Conservation (phyloP, 345 rosid species). For the Schrenkiella parvula region DNA sequence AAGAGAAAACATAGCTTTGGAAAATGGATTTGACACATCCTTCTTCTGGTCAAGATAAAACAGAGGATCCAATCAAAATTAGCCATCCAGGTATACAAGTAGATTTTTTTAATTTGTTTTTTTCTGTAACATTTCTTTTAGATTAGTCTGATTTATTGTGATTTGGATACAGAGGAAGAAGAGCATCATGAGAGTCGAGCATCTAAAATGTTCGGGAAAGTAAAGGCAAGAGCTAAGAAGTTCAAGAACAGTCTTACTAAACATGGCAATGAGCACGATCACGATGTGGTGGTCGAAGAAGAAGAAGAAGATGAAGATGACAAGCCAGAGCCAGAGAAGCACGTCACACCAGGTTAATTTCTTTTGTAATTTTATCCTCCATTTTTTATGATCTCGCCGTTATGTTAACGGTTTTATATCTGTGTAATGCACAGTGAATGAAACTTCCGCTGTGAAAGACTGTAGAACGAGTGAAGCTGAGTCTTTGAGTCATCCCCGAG, state of each 20-base stretch:
- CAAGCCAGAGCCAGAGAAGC: not conserved
- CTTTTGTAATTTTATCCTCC: not conserved
- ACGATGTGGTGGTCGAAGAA: constrained; percentile 35
- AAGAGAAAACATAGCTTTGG: not conserved
- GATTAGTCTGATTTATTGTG: not conserved
- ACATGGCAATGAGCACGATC: constrained; percentile 33
- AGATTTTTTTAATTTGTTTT: not conserved
- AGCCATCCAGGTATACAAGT: constrained; percentile 30
- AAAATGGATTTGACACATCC: constrained; percentile 28
- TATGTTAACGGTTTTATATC: not conserved
- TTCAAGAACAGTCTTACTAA: constrained; percentile 53
- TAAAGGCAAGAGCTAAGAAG: constrained; percentile 70
- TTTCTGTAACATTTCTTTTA: not conserved
- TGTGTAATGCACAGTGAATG: not conserved
- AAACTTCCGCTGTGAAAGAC: not conserved
- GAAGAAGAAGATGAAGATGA: constrained; percentile 46
- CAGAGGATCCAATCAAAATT: constrained; percentile 33
- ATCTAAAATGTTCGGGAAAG: constrained; percentile 50
- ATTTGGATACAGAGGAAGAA: constrained; percentile 36
- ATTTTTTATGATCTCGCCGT: not conserved
- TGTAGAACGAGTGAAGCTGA: constrained; percentile 12
- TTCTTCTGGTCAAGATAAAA: constrained; percentile 37
- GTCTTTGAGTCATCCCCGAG: constrained; percentile 17
- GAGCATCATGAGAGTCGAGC: constrained; percentile 51
- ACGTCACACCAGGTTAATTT: not conserved